phyloP scores from a whole-genome alignment of 768 basidiomycete genomes.

The Tylopilus balloui region DNA sequence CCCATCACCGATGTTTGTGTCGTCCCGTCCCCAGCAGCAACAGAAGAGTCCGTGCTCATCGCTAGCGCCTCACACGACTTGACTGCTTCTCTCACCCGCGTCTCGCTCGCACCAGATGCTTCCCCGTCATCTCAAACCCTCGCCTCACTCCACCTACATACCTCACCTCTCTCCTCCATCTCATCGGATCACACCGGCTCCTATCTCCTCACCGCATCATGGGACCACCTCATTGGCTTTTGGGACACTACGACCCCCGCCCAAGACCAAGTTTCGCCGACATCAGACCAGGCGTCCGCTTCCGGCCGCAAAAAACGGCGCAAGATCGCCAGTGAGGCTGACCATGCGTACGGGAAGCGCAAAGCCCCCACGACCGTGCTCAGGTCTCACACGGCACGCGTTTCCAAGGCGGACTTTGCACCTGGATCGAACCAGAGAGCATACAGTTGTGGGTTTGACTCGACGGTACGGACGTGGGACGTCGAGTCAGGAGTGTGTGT shows the following conservation, averaged over 20 bases:
- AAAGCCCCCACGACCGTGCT: slow-evolving; percentile 72
- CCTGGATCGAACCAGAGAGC: slow-evolving; percentile 40
- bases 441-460: slow-evolving; percentile 84
- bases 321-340: slow-evolving; percentile 40
- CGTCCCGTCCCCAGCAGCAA: slow-evolving; percentile 36
- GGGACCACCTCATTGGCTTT: slow-evolving; percentile 82
- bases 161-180: slow-evolving; percentile 72
- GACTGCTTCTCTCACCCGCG: slow-evolving; percentile 52
- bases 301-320: slow-evolving; percentile 55
- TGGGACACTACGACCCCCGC: slow-evolving; percentile 67
- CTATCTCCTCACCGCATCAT: slow-evolving; percentile 76
- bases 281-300: not conserved
- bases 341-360: slow-evolving; percentile 37
- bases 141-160: slow-evolving; percentile 78
- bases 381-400: slow-evolving; percentile 77
- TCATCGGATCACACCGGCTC: slow-evolving; percentile 49
- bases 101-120: slow-evolving; percentile 10
- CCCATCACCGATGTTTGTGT: slow-evolving; percentile 64
- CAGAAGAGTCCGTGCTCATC: slow-evolving; percentile 38
- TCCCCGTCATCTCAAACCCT: slow-evolving; percentile 27
- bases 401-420: slow-evolving; percentile 68
- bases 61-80: slow-evolving; percentile 79
- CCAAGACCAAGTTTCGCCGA: slow-evolving; percentile 52
- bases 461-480: slow-evolving; percentile 87
- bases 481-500: slow-evolving; percentile 69